These are phyloP conservation scores for Grammothele lineata DNA, from an alignment of 768 basidiomycete species.

Conservation along the genomic window DNA sequence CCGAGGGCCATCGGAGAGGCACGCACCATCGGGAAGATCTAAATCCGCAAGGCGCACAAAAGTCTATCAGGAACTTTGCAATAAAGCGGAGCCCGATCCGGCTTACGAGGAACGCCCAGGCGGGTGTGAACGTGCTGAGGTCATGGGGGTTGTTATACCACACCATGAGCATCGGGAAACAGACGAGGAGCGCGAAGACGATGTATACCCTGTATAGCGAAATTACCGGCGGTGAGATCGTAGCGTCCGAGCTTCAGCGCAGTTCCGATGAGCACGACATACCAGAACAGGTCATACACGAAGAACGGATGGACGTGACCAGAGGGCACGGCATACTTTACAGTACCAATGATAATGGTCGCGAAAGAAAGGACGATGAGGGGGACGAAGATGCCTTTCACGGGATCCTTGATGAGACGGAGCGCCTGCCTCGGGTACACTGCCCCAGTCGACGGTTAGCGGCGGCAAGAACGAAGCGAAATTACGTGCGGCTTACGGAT, in stretches of 20 bases:
- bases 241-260: too few relatives aligned
- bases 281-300: slow-evolving; percentile 45
- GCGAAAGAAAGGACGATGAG: slow-evolving; percentile 43
- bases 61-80: neutral
- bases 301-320: slow-evolving; percentile 31
- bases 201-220: slow-evolving; percentile 37
- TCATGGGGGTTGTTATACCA: slow-evolving; percentile 48
- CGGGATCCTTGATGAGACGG: slow-evolving; percentile 40
- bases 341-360: slow-evolving; percentile 44
- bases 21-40: slow-evolving; percentile 34
- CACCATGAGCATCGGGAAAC: slow-evolving; percentile 45
- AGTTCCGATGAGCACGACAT: slow-evolving; percentile 11
- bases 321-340: slow-evolving; percentile 40
- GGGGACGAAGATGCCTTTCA: slow-evolving; percentile 42
- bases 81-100: too few relatives aligned
- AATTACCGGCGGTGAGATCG: neutral
- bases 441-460: slow-evolving; percentile 10
- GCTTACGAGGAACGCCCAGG: slow-evolving; percentile 35
- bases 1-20: neutral
- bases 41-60: neutral
- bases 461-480: neutral
- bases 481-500: slow-evolving; percentile 36
- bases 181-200: slow-evolving; percentile 32
- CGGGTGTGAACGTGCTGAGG: slow-evolving; percentile 34
- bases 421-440: slow-evolving; percentile 42